These are phyloP conservation scores for Coprinellus micaceus DNA, from an alignment of 768 basidiomycete genomes.

Conservation along the genomic window DNA sequence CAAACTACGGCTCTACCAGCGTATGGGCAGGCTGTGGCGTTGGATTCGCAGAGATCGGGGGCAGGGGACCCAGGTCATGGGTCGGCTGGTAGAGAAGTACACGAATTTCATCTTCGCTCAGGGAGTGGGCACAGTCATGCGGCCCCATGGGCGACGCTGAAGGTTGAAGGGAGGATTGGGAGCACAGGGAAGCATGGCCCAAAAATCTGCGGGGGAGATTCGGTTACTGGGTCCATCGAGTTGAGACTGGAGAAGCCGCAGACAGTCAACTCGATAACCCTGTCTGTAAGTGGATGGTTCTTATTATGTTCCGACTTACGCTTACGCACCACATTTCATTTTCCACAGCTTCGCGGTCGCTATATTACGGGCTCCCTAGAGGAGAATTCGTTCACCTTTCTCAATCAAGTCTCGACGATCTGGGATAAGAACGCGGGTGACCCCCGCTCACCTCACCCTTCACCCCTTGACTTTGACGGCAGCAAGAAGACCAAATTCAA, in stretches of 20 bases:
- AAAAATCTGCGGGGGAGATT: slow-evolving; percentile 19
- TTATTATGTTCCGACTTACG: neutral
- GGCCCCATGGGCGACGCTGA: slow-evolving; percentile 17
- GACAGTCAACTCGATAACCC: slow-evolving; percentile 13
- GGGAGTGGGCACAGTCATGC: neutral
- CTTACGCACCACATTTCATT: neutral
- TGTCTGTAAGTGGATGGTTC: slow-evolving; percentile 8
- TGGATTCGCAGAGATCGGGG: neutral
- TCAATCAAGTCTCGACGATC: slow-evolving; percentile 14
- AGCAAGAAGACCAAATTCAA: slow-evolving; percentile 22
- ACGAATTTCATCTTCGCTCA: slow-evolving; percentile 3
- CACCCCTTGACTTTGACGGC: slow-evolving; percentile 1
- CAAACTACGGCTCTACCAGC: slow-evolving; percentile 1
- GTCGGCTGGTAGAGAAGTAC: neutral
- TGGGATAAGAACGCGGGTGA: slow-evolving; percentile 33
- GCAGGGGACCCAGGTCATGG: neutral
- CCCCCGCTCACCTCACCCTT: slow-evolving; percentile 13
- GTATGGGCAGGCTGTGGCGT: slow-evolving; percentile 5
- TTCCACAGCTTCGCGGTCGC: slow-evolving; percentile 13
- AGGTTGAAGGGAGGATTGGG: slow-evolving; percentile 9
- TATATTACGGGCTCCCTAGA: slow-evolving; percentile 6
- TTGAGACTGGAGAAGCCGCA: slow-evolving; percentile 15
- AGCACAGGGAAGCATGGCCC: slow-evolving; percentile 10
- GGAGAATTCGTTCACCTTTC: slow-evolving; percentile 4
- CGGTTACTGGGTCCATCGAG: slow-evolving; percentile 13